Base-by-base conservation (phyloP, 2,329 filamentous ascomycete genomes). In the Achaetomium macrosporum region DNA sequence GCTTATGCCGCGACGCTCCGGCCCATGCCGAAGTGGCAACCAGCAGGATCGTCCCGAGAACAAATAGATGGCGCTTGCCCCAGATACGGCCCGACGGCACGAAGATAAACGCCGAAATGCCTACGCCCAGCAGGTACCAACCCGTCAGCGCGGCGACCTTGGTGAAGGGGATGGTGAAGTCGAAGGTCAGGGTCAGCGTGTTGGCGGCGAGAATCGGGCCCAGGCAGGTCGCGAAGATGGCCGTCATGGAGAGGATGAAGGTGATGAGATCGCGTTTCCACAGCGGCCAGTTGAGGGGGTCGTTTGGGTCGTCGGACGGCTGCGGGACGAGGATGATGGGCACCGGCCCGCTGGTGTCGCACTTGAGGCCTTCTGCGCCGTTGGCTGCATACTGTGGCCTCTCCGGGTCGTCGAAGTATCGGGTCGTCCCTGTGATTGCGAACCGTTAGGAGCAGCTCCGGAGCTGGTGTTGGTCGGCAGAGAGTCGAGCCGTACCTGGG, bases 1-100 rank as follows among this genome's bases (percentile, higher is more conserved):
- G 93, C 66, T 82, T 82, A 37, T 74, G 76, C 11, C 80, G 78
- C 35, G 81, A 82, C 0, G 78, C 81, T 30, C 88, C 88, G 20
- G 82, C 90, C 91, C 91, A 96, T 7, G 79, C 81, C 59, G 84
- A 88, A 53, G 85, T 87, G 41, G 79, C 74, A 40, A 95, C 78
- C 62, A 95, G 77, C 53, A 95, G 76, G 44, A 88, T 59, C 42
- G 85, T 84, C 8, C 90, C 90, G 2, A 95, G 62, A 25, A 96
- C 71, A 67, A 95, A 96, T 15, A 90, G 73, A 72, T 96, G 92
- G 39, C 91, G 80, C 70, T 96, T 96, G 37, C 92, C 92, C 88
- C 89, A 96, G 58, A 96, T 85, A 53, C 91, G 82, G 17, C 88
- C 90, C 1, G 86, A 88, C 0, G 92, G 88, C 2, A 96, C 90